phyloP scores from a whole-genome alignment of 495 filamentous ascomycete genomes.

The Platismatia glauca region DNA sequence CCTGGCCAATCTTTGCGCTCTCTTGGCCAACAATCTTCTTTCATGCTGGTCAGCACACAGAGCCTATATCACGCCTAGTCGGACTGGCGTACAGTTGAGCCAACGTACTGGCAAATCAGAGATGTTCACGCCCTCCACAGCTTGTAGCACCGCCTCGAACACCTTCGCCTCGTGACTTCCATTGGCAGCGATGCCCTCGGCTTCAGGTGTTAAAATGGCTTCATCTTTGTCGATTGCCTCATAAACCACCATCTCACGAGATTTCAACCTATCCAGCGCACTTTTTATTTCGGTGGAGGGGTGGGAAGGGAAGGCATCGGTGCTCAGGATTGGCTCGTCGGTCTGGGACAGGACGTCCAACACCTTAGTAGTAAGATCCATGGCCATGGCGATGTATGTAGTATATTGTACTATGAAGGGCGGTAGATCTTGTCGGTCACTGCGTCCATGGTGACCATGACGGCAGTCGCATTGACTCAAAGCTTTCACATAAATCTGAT shows the following conservation, averaged over 20 bases:
- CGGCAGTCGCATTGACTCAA: background rate
- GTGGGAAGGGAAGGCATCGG: slow-evolving; percentile 64
- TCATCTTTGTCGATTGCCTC: slow-evolving; percentile 73
- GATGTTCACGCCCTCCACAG: slow-evolving; percentile 71
- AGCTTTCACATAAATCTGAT: background rate
- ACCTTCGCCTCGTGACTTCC: slow-evolving; percentile 94
- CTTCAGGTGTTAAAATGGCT: slow-evolving; percentile 70
- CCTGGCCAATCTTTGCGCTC: slow-evolving; percentile 83
- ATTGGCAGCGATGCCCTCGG: slow-evolving; percentile 64
- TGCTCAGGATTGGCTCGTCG: slow-evolving; percentile 58
- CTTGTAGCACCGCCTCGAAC: slow-evolving; percentile 71
- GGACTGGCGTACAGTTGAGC: slow-evolving; percentile 24
- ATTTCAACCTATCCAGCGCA: slow-evolving; percentile 74
- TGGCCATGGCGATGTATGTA: background rate
- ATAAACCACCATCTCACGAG: slow-evolving; percentile 78
- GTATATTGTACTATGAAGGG: background rate
- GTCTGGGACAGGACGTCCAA: slow-evolving; percentile 57
- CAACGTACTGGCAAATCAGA: slow-evolving; percentile 54
- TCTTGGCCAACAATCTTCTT: slow-evolving; percentile 67
- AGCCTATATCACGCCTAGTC: slow-evolving; percentile 8
- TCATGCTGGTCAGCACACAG: slow-evolving; percentile 8
- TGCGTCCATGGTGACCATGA: background rate
- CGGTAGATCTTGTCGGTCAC: background rate
- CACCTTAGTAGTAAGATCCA: slow-evolving; percentile 33
- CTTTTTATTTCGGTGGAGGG: slow-evolving; percentile 70